Percentiles rank a stretch among this genome's conserved stretches.
phyloP scores from a whole-genome alignment of 1,284 basidiomycete species.

The Ustilago cynodontis region DNA sequence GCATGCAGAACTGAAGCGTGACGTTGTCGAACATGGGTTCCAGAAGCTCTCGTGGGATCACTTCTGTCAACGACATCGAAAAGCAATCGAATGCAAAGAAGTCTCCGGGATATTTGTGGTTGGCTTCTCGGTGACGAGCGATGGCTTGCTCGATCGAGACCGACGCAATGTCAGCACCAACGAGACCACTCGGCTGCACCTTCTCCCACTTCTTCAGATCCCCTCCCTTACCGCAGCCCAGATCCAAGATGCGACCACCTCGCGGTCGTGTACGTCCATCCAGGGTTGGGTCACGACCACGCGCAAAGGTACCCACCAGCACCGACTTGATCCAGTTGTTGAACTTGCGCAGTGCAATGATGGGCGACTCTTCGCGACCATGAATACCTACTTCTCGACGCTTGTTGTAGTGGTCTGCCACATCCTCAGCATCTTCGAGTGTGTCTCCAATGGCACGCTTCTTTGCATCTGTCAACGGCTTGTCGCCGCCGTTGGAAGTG shows the following conservation, averaged over 20 bases:
- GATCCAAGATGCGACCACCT: constrained; percentile 85
- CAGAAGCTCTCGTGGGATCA: constrained; percentile 77
- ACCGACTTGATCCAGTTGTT: constrained; percentile 82
- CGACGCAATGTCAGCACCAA: constrained; percentile 89
- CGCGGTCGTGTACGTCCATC: constrained; percentile 37
- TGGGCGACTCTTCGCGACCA: constrained; percentile 88
- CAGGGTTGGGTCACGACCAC: constrained; percentile 26
- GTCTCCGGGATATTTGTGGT: constrained; percentile 77
- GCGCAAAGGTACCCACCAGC: constrained; percentile 47
- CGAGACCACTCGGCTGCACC: constrained; percentile 82
- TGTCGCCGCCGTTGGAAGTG: background rate
- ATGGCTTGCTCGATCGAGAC: constrained; percentile 92
- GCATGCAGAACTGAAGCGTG: constrained; percentile 99
- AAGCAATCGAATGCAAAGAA: constrained; percentile 94
- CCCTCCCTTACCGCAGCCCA: constrained; percentile 98
- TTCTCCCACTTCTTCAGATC: constrained; percentile 96
- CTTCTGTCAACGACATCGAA: constrained; percentile 77
- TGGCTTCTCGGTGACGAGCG: constrained; percentile 75
- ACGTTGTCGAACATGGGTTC: constrained; percentile 86
- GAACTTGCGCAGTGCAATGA: constrained; percentile 94
- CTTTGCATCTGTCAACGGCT: constrained; percentile 13
- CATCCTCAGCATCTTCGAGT: constrained; percentile 49
- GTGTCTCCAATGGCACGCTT: constrained; percentile 30
- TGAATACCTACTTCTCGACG: constrained; percentile 89
- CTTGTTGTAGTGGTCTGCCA: constrained; percentile 77